Conservation (phyloP, 768 basidiomycete species). For the Phlebiopsis gigantea region DNA sequence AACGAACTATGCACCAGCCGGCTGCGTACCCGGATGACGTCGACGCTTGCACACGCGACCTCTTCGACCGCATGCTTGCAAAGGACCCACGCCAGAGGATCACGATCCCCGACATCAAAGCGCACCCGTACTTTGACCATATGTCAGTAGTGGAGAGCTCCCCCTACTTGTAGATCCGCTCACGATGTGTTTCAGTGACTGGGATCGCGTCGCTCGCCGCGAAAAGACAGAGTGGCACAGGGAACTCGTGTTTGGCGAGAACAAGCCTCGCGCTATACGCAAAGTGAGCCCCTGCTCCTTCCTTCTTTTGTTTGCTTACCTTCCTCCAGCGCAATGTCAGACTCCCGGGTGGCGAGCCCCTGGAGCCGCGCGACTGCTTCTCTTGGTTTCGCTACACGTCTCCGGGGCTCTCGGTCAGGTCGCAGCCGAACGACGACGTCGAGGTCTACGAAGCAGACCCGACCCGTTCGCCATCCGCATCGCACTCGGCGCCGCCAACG, state of each 20-base stretch:
- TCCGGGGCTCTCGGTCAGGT: not conserved
- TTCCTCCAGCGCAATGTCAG: not conserved
- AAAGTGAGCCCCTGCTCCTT: not conserved
- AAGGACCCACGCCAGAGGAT: slow-evolving; percentile 6
- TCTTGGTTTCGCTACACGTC: slow-evolving; percentile 7
- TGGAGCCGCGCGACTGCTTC: not conserved
- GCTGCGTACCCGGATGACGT: not conserved
- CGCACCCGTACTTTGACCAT: slow-evolving; percentile 4
- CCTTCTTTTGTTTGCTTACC: not conserved
- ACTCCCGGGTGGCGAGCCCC: not conserved
- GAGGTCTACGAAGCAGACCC: not conserved
- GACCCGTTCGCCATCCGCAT: not conserved
- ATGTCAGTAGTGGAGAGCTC: not conserved
- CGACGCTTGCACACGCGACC: not conserved
- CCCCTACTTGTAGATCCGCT: not conserved
- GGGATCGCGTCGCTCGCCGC: not conserved
- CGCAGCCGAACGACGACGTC: not conserved
- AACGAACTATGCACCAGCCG: not conserved
- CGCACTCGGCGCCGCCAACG: not conserved
- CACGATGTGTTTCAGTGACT: slow-evolving; percentile 1
- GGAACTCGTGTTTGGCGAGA: not conserved
- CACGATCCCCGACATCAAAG: slow-evolving; percentile 7
- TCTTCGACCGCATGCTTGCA: slow-evolving; percentile 3
- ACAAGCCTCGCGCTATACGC: not conserved
- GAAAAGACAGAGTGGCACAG: not conserved